Conservation (phyloP, 179 eudicot species). For the Silene coronaria region DNA sequence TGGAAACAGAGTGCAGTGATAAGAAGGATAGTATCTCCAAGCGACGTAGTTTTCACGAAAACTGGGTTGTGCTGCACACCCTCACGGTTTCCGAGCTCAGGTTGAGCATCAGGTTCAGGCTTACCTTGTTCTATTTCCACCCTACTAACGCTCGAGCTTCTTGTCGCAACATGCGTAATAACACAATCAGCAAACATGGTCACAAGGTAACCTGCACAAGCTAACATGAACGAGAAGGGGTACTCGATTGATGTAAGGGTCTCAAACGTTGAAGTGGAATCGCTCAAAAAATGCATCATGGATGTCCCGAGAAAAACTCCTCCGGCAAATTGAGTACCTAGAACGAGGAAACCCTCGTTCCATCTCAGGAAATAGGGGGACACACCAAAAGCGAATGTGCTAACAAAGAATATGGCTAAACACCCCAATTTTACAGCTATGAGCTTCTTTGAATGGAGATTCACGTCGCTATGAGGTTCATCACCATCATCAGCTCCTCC, state of each 20-base stretch:
- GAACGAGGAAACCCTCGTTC: constrained; percentile 55
- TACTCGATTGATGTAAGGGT: constrained; percentile 38
- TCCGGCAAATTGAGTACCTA: constrained; percentile 81
- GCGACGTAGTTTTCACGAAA: constrained; percentile 39
- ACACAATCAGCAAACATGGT: constrained; percentile 67
- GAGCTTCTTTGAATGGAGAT: constrained; percentile 41
- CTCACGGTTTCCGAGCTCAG: not conserved
- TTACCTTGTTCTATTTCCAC: constrained; percentile 32
- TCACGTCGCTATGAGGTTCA: not conserved
- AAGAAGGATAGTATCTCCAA: constrained; percentile 58
- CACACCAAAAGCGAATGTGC: constrained; percentile 63
- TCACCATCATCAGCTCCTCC: constrained; percentile 30
- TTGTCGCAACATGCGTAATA: constrained; percentile 25
- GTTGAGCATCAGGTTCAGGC: not conserved
- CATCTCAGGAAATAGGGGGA: constrained; percentile 63
- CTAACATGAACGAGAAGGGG: constrained; percentile 72
- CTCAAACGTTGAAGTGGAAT: constrained; percentile 37
- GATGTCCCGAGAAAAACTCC: constrained; percentile 71
- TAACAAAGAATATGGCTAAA: constrained; percentile 49
- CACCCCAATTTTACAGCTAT: constrained; percentile 59
- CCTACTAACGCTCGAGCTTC: constrained; percentile 16
- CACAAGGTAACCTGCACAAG: constrained; percentile 51
- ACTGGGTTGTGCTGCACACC: constrained; percentile 16
- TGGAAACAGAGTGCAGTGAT: constrained; percentile 72
- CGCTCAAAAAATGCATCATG: constrained; percentile 69